Evolutionary conservation across 2,329 filamentous ascomycete genomes (phyloP).

Genomic region (Colletotrichum lupini): DNA sequence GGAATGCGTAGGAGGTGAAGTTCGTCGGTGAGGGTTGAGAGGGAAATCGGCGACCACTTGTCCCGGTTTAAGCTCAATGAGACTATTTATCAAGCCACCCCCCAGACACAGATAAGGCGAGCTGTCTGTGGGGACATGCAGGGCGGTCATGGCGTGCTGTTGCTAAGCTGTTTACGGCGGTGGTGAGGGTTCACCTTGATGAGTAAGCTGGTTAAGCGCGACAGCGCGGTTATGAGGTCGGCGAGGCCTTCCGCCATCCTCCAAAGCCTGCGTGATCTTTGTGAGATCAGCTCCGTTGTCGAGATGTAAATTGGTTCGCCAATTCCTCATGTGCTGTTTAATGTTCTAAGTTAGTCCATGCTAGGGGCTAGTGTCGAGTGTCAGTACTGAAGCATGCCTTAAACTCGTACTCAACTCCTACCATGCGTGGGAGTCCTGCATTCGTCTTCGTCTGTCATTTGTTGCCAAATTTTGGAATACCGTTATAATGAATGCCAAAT

Average conservation of each 20-base stretch:
- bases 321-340: no score
- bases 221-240: background rate
- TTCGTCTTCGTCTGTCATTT: background rate
- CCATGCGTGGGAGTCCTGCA: no score
- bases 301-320: no score
- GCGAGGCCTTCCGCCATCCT: background rate
- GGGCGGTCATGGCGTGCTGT: conserved; percentile 1
- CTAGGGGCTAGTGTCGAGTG: no score
- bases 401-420: no score
- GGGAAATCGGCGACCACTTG: background rate
- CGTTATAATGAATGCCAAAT: no score
- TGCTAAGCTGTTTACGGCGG: background rate
- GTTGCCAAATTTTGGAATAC: background rate
- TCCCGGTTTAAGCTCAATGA: conserved; percentile 3
- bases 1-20: background rate
- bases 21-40: background rate
- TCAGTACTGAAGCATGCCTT: no score
- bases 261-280: no score
- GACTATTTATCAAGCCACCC: background rate
- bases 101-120: background rate
- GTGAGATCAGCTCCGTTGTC: no score
- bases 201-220: background rate
- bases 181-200: conserved; percentile 4
- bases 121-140: background rate
- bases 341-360: no score